A percentile compares a stretch with the other conserved stretches of the same genome.
These are phyloP conservation scores for Scalesia atractyloides DNA, from an alignment of 129 eudicot genomes.

Conservation along the genomic window DNA sequence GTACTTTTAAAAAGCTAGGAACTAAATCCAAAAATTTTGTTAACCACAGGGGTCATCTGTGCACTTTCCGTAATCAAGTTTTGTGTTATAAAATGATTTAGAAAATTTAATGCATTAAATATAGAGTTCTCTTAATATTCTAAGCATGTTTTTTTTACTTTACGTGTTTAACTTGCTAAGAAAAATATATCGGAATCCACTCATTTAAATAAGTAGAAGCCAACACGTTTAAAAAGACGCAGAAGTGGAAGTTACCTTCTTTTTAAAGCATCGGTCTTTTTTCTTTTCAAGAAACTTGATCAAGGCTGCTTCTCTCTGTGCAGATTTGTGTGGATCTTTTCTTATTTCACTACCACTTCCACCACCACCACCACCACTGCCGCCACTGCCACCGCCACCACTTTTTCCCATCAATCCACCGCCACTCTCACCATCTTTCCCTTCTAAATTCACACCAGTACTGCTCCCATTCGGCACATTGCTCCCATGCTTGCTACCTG, in stretches of 20 bases:
- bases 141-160: too few relatives aligned
- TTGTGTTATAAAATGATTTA: too few relatives aligned
- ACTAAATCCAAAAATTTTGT: too few relatives aligned
- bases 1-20: too few relatives aligned
- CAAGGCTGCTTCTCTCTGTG: constrained; percentile 60
- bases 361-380: constrained; percentile 35
- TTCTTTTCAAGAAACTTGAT: constrained; percentile 64
- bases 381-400: constrained; percentile 42
- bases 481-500: constrained; percentile 67
- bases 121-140: too few relatives aligned
- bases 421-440: constrained; percentile 45
- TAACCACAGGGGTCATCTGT: too few relatives aligned
- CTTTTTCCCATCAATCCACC: constrained; percentile 39
- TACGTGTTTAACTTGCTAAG: neutral
- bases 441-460: constrained; percentile 42
- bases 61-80: neutral
- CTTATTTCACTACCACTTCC: neutral
- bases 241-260: constrained; percentile 48
- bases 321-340: constrained; percentile 30
- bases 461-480: constrained; percentile 60
- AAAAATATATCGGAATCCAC: neutral
- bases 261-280: constrained; percentile 61
- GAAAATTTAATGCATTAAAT: neutral
- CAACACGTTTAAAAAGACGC: neutral
- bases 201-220: neutral